Percentiles rank a stretch among this genome's conserved stretches.
These are phyloP conservation scores for Ogataea degrootiae DNA, from an alignment of 805 yeast species.

Conservation along the genomic window DNA sequence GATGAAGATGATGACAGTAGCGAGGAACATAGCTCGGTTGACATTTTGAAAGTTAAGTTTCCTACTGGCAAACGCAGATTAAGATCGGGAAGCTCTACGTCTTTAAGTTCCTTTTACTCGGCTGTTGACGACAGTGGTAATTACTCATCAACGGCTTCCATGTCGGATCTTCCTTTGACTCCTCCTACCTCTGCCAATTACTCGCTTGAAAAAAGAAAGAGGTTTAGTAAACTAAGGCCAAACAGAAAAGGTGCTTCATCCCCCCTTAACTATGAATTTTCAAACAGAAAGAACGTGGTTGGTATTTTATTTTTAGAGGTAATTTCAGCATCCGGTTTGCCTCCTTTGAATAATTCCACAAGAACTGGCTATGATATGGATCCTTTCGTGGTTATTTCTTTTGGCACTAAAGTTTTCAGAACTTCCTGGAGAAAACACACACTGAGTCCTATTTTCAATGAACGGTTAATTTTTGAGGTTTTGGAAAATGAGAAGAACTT, in stretches of 20 bases:
- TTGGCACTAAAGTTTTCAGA: slow-evolving; percentile 82
- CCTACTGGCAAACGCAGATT: not conserved
- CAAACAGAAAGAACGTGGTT: slow-evolving; percentile 34
- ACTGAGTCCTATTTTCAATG: slow-evolving; percentile 76
- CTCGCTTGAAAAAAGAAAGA: slow-evolving; percentile 4
- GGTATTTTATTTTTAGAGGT: slow-evolving; percentile 82
- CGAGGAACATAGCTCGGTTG: not conserved
- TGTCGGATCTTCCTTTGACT: slow-evolving; percentile 12
- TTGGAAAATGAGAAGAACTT: slow-evolving; percentile 59
- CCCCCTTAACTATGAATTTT: slow-evolving; percentile 29
- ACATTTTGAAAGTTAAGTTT: not conserved
- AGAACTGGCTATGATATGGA: slow-evolving; percentile 90
- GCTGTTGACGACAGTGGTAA: slow-evolving; percentile 15
- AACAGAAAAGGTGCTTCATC: not conserved
- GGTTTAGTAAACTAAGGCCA: slow-evolving; percentile 11
- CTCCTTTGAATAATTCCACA: slow-evolving; percentile 67
- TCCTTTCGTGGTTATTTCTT: slow-evolving; percentile 88
- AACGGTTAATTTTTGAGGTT: slow-evolving; percentile 74
- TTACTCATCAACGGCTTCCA: slow-evolving; percentile 15
- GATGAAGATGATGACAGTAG: slow-evolving; percentile 7
- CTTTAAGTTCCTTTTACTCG: slow-evolving; percentile 8
- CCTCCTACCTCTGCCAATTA: slow-evolving; percentile 13
- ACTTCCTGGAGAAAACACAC: slow-evolving; percentile 84
- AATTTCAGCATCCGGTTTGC: slow-evolving; percentile 67
- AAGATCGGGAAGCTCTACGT: slow-evolving; percentile 3